phyloP scores from a whole-genome alignment of 371 early-diverging fungal species.

The Lichtheimia ramosa region DNA sequence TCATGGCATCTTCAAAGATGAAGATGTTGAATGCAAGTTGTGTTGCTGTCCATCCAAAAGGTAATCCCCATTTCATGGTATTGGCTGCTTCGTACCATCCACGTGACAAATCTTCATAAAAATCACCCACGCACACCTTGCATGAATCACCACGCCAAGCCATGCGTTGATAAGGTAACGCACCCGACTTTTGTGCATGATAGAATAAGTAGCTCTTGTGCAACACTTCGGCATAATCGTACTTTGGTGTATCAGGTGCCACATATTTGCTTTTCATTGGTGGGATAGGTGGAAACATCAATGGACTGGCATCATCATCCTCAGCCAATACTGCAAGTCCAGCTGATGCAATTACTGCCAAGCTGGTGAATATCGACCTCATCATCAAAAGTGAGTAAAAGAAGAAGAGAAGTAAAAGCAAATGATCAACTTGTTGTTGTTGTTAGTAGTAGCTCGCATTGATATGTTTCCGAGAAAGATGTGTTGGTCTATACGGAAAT shows the following conservation, averaged over 20 bases:
- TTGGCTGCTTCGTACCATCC: constrained; percentile 69
- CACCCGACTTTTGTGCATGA: constrained; percentile 57
- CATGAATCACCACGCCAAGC: constrained; percentile 64
- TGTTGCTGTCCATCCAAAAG: constrained; percentile 51
- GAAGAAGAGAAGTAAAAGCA: no score
- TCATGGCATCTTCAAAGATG: constrained; percentile 53
- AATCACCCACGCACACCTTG: constrained; percentile 52
- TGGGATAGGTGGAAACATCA: constrained; percentile 27
- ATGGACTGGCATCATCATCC: constrained; percentile 28
- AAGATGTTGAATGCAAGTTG: constrained; percentile 56
- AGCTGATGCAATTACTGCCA: constrained; percentile 1
- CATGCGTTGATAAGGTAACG: constrained; percentile 53
- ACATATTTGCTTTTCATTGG: constrained; percentile 36
- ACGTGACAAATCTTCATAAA: constrained; percentile 55
- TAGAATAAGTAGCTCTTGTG: constrained; percentile 59
- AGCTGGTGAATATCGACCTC: not conserved
- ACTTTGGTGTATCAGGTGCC: constrained; percentile 48
- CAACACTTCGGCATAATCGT: constrained; percentile 55
- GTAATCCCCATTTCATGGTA: constrained; percentile 66
- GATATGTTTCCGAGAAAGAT: no score
- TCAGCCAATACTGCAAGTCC: constrained; percentile 1
- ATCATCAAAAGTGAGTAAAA: not conserved
- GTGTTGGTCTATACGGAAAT: no score
- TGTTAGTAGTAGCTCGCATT: no score
- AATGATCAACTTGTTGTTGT: no score